These are phyloP conservation scores for Aspergillus fijiensis DNA, from an alignment of 2,329 filamentous ascomycete genomes.

Conservation along the genomic window DNA sequence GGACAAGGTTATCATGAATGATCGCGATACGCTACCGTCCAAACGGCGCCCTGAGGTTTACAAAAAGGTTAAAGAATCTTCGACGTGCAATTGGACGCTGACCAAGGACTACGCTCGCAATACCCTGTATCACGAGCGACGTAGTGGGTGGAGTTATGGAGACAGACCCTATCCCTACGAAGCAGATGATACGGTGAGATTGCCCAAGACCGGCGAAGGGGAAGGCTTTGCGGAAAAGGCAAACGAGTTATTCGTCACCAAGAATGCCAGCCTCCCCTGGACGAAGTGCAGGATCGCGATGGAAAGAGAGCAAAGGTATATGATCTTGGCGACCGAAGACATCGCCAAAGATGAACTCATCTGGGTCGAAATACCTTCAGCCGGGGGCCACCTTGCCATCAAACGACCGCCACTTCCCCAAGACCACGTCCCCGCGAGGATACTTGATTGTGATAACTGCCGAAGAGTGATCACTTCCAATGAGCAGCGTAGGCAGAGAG, in stretches of 20 bases:
- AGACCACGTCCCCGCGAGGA: background rate
- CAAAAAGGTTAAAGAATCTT: too few relatives aligned
- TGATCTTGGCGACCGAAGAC: conserved; percentile 28
- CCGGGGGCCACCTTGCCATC: conserved; percentile 34
- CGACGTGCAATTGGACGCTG: background rate
- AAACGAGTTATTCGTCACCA: conserved; percentile 25
- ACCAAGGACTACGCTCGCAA: background rate
- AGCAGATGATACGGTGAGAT: conserved; percentile 15
- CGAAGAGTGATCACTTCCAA: background rate
- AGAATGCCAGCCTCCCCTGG: conserved; percentile 13
- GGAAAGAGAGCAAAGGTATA: conserved; percentile 3
- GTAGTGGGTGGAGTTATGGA: background rate
- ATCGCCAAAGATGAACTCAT: conserved; percentile 29
- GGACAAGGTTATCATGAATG: conserved; percentile 18
- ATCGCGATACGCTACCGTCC: background rate
- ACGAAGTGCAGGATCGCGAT: conserved; percentile 10
- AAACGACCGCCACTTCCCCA: background rate
- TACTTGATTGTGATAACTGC: background rate
- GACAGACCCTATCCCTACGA: conserved; percentile 31
- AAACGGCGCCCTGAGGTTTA: background rate
- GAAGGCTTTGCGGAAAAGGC: conserved; percentile 15
- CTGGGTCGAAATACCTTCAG: conserved; percentile 35
- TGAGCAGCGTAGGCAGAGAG: background rate
- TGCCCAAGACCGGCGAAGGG: conserved; percentile 15
- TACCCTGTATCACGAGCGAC: background rate